phyloP scores from a whole-genome alignment of 2,329 filamentous ascomycete genomes.

The Pseudogymnoascus sp. region DNA sequence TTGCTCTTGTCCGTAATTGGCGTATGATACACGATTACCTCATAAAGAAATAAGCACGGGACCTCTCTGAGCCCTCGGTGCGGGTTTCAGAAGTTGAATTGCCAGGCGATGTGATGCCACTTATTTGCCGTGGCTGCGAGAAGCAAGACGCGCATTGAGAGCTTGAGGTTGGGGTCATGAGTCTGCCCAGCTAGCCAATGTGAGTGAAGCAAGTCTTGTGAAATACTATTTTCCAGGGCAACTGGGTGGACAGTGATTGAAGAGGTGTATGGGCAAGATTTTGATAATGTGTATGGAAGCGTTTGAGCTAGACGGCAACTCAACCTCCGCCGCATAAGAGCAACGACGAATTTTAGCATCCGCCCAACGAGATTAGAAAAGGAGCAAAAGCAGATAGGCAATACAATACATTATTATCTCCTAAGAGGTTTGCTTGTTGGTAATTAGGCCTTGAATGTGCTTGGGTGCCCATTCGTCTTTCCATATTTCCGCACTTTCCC shows the following conservation, averaged over 20 bases:
- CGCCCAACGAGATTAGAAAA: not conserved
- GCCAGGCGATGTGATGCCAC: not conserved
- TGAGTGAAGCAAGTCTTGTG: not conserved
- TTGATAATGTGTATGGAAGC: not conserved
- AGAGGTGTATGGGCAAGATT: not conserved
- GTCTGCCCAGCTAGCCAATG: not conserved
- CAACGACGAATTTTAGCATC: not conserved
- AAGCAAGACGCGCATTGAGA: not conserved
- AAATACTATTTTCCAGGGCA: not conserved
- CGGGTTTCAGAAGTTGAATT: not conserved
- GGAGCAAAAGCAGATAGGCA: not conserved
- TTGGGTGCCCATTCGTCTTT: slow-evolving; percentile 51
- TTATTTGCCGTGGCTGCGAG: not conserved
- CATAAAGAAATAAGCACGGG: not conserved
- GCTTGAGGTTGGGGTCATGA: not conserved
- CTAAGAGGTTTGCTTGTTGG: not conserved
- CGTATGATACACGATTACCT: not conserved
- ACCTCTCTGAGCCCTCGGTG: not conserved
- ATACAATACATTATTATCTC: slow-evolving; percentile 6
- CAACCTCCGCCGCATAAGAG: not conserved
- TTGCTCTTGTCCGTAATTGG: not conserved
- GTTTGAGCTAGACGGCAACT: not conserved
- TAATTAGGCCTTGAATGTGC: slow-evolving; percentile 20
- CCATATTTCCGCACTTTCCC: slow-evolving; percentile 48
- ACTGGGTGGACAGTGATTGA: not conserved